Percentiles rank a stretch among this genome's conserved stretches.
Evolutionary conservation across 306 rosid genomes (phyloP).

Genomic region (Cicer judaicum): DNA sequence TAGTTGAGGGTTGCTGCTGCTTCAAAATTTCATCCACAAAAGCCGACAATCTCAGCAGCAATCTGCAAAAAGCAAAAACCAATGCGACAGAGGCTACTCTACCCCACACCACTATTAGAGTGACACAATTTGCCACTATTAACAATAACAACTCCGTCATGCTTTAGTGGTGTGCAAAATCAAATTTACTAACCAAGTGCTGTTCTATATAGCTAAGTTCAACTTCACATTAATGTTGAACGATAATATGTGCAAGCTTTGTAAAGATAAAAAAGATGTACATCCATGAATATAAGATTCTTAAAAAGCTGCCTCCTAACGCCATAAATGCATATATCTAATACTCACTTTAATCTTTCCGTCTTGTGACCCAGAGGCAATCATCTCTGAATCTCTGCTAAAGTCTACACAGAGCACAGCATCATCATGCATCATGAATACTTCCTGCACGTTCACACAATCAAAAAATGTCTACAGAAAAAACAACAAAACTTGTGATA

Average conservation of each 20-base stretch:
- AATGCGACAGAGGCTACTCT: not conserved
- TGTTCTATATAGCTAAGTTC: constrained; percentile 9
- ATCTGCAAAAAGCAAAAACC: constrained; percentile 8
- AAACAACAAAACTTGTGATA: constrained; percentile 22
- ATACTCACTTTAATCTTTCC: constrained; percentile 95
- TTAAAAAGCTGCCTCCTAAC: constrained; percentile 13
- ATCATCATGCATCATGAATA: constrained; percentile 97
- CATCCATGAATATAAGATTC: constrained; percentile 22
- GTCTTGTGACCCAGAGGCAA: constrained; percentile 95
- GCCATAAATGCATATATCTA: constrained; percentile 29
- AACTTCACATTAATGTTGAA: constrained; percentile 19
- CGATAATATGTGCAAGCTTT: not conserved
- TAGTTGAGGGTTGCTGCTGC: not conserved
- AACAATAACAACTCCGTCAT: not conserved
- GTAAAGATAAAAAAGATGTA: constrained; percentile 19
- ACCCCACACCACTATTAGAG: not conserved
- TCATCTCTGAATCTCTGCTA: constrained; percentile 96
- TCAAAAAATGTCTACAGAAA: constrained; percentile 43
- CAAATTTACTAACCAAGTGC: constrained; percentile 6
- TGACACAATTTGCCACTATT: not conserved
- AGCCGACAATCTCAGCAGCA: not conserved
- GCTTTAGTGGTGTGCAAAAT: not conserved
- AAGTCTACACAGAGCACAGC: constrained; percentile 94
- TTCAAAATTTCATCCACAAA: not conserved
- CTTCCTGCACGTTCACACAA: constrained; percentile 70